Evolutionary conservation across 1,284 basidiomycete genomes (phyloP), one percentile per base, ranked within the genome.

Genomic region (Ceratobasidium papillatum): DNA sequence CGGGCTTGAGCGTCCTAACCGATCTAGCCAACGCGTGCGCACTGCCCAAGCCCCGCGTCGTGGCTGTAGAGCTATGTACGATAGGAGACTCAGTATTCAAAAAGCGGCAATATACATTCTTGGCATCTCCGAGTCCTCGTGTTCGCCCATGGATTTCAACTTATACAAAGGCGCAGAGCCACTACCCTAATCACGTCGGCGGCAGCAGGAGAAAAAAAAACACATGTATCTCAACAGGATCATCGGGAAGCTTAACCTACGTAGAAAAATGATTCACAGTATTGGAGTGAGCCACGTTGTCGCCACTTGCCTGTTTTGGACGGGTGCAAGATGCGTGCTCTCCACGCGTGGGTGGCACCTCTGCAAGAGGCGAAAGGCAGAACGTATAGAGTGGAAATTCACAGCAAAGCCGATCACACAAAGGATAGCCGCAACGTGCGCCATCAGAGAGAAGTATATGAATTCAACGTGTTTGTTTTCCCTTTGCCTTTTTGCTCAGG

Each of bases 381-480:
- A 19, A 5, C 32, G 36, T 30, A 9, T 63, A 61, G 19, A 61
- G 32, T 41, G 19, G 43, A 63, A 43, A 14, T 36, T 34, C 9
- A 19, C 45, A 7, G 45, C 45, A n/a, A 7, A 52, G 51, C 22
- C 25, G 51, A 52, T 52, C 51, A 30, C 47, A 49, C 51, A 52
- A 52, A 52, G 51, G 51, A 30, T 27, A 30, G 3, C 47, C 51
- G 19, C 51, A 52, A 52, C 51, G 51, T 52, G 51, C 47, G 59
- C 38, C 34, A 43, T 7, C 36, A 12, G 19, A 9, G 19, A 47
- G 19, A n/a, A 47, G 59, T 61, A 61, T 41, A 61, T 61, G 34
- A 61, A 25, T 61, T 61, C 59, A 61, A 41, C 59, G 59, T 61
- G 59, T 41, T 34, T 43, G 27, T 27, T 25, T 41, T 43, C 22